Evolutionary conservation across 805 yeast species (phyloP), one percentile per base, ranked within the genome.

Genomic region (Candida arabinofermentans): DNA sequence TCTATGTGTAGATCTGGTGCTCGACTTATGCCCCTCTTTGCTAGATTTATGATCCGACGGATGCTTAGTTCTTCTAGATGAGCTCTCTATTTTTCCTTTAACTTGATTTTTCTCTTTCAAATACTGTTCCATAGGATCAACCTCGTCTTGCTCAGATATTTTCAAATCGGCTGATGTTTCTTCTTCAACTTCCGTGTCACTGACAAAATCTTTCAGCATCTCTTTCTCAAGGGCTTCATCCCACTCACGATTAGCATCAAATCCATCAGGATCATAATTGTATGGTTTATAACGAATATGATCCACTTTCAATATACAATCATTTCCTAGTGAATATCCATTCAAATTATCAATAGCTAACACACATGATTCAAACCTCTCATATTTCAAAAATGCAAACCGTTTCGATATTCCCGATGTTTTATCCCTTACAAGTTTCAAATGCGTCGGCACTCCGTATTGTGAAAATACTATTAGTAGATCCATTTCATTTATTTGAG

Each of bases 331-430:
- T 57, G 60, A 59, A 27, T 68, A 61, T 1, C 96, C 96, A 57
- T 87, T 86, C 48, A 91, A 69, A 58, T 91, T 91, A 62, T 91
- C 98, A 3, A 91, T 81, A 0, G 97, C 96, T 22, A 91, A 66
- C 0, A 87, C 74, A 16, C 95, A 79, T 2, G 95, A 83, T 37
- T 84, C 67, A 61, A 81, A 86, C 51, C 86, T 87, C 50, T 83
- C 91, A 54, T 86, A 91, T 60, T 87, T 86, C 49, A 91, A 61
- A 65, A 81, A 89, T 4, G 83, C 93, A 68, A 82, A 86, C 6
- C 96, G 93, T 41, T 72, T 70, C 2, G 87, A 78, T 41, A 74
- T 73, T 2, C 88, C 87, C 0, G 83, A 72, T 3, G 70, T 74
- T 43, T 67, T 69, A 54, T 87, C 91, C 43, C 91, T 72, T 21